Percentiles rank a stretch among this genome's conserved stretches.
Evolutionary conservation across 2,329 filamentous ascomycete species (phyloP).

Genomic region (Sphaerulina vaccinii): DNA sequence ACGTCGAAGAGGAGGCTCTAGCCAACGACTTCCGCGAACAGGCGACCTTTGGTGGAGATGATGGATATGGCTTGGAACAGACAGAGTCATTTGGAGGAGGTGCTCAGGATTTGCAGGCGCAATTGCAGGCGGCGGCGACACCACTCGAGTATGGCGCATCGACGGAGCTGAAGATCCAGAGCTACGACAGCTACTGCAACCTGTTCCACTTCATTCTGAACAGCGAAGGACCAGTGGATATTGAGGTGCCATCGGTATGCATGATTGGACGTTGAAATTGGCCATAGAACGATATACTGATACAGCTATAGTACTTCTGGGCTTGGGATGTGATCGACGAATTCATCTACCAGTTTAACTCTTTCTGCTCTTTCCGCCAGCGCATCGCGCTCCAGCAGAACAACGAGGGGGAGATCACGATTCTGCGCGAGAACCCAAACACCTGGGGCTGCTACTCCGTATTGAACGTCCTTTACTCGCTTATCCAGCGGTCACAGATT

Average conservation of each 20-base stretch:
- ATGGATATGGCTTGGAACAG: constrained; percentile 66
- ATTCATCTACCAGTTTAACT: constrained; percentile 99
- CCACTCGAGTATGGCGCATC: constrained; percentile 95
- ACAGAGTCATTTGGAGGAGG: constrained; percentile 62
- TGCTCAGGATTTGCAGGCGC: constrained; percentile 87
- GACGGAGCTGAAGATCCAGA: constrained; percentile 94
- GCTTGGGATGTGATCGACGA: constrained; percentile 99
- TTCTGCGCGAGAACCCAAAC: constrained; percentile 94
- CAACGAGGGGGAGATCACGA: constrained; percentile 87
- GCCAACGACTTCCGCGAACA: constrained; percentile 96
- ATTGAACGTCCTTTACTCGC: constrained; percentile 97
- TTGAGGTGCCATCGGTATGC: constrained; percentile 93
- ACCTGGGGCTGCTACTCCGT: constrained; percentile 99
- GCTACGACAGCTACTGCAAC: constrained; percentile 99
- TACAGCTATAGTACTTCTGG: constrained; percentile 81
- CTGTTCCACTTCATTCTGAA: constrained; percentile 99
- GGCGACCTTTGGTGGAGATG: constrained; percentile 78
- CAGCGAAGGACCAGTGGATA: constrained; percentile 96
- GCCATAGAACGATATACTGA: constrained; percentile 4
- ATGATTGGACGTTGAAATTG: constrained; percentile 2
- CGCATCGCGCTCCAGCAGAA: constrained; percentile 70
- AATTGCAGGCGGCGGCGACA: constrained; percentile 86
- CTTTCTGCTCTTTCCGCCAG: constrained; percentile 95
- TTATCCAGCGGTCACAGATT: constrained; percentile 98
- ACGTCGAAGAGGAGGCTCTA: constrained; percentile 92